Conservation (phyloP, 1,139 yeast genomes). For the Pichia sp. region DNA sequence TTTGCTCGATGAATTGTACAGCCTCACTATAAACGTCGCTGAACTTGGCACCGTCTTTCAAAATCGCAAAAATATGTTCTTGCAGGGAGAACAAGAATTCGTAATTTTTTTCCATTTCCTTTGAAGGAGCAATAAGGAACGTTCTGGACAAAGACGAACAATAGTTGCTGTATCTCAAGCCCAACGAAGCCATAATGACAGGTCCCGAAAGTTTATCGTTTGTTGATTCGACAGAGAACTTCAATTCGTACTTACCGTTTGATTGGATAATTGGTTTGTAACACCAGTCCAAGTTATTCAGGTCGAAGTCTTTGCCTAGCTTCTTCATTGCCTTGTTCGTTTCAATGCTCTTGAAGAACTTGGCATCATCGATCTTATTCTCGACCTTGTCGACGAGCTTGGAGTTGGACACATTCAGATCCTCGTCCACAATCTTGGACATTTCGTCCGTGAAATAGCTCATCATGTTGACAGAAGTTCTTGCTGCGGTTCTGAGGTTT, state of each 20-base stretch:
- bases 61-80: conserved; percentile 50
- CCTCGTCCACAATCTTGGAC: conserved; percentile 86
- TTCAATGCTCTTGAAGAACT: conserved; percentile 50
- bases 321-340: conserved; percentile 57
- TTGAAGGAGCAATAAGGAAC: conserved; percentile 83
- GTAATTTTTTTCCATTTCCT: conserved; percentile 72
- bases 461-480: conserved; percentile 77
- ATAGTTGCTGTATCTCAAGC: conserved; percentile 82
- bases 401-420: conserved; percentile 66
- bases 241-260: conserved; percentile 80
- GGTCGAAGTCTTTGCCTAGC: conserved; percentile 58
- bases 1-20: conserved; percentile 50
- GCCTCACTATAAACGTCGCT: conserved; percentile 65
- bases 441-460: conserved; percentile 81
- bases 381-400: conserved; percentile 75
- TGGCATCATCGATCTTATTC: conserved; percentile 71
- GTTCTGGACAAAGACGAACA: conserved; percentile 88
- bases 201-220: conserved; percentile 70
- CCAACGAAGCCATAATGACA: conserved; percentile 78
- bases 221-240: conserved; percentile 77
- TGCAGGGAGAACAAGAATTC: conserved; percentile 71
- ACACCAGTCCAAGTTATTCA: conserved; percentile 85
- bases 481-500: conserved; percentile 65
- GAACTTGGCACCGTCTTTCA: conserved; percentile 66
- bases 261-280: conserved; percentile 89